phyloP scores from a whole-genome alignment of 257 asterid species.

The Gardenia jasminoides region DNA sequence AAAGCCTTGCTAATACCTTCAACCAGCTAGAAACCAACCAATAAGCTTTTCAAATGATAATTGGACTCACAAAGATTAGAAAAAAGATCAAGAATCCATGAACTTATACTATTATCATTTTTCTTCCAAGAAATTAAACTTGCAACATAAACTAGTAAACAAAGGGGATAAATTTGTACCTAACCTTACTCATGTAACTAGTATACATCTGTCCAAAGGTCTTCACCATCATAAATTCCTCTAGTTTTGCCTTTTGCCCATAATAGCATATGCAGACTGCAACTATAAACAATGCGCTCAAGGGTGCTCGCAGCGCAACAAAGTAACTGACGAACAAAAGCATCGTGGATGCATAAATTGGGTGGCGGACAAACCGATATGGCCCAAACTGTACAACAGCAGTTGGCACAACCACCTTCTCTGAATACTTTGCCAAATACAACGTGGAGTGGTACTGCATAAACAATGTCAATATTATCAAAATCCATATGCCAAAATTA shows the following conservation, averaged over 20 bases:
- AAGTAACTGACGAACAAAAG: conserved; percentile 77
- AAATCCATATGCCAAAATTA: conserved; percentile 58
- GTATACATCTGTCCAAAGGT: conserved; percentile 65
- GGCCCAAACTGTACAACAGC: conserved; percentile 96
- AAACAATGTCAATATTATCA: conserved; percentile 53
- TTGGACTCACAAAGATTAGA: not conserved
- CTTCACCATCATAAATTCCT: conserved; percentile 78
- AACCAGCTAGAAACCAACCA: not conserved
- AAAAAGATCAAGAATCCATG: not conserved
- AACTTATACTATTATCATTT: conserved; percentile 1
- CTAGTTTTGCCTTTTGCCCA: conserved; percentile 69
- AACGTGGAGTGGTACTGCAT: conserved; percentile 79
- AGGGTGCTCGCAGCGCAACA: conserved; percentile 71
- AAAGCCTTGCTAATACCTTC: not conserved
- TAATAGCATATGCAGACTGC: conserved; percentile 66
- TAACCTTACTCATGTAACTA: conserved; percentile 62
- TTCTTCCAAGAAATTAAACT: conserved; percentile 2
- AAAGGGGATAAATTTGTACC: conserved; percentile 75
- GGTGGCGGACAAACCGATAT: conserved; percentile 84
- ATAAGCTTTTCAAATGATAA: not conserved
- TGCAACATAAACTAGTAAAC: conserved; percentile 52
- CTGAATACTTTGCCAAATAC: conserved; percentile 91
- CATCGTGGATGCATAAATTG: conserved; percentile 89
- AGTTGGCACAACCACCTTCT: conserved; percentile 91
- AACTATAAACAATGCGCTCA: conserved; percentile 49